Conservation (phyloP, 495 filamentous ascomycete genomes). For the Lophiotrema nucula region DNA sequence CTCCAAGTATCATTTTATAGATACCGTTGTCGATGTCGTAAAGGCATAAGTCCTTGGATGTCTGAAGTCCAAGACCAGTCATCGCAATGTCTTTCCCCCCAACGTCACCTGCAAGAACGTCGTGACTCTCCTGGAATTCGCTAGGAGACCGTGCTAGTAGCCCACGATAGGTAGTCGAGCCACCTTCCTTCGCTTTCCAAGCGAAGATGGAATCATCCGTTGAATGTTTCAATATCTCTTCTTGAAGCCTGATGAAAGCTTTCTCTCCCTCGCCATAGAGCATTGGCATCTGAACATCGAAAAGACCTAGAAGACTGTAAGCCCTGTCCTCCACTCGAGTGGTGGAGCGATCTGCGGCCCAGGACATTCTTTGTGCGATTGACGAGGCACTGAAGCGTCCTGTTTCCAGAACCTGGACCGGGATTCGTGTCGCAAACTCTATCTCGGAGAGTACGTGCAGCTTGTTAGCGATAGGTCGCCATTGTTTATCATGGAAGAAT, state of each 20-base stretch:
- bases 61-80: neutral
- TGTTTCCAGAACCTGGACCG: neutral
- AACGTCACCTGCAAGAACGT: neutral
- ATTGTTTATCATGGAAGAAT: conserved; percentile 4
- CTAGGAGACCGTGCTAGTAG: conserved; percentile 12
- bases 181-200: neutral
- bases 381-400: neutral
- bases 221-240: conserved; percentile 18
- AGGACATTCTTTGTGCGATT: conserved; percentile 18
- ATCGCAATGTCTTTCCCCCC: neutral
- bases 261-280: conserved; percentile 26
- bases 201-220: conserved; percentile 22
- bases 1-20: neutral
- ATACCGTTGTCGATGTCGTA: neutral
- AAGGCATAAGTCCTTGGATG: neutral
- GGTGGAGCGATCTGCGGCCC: conserved; percentile 18
- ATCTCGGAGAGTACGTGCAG: neutral
- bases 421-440: neutral
- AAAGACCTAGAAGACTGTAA: conserved; percentile 19
- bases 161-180: conserved; percentile 1
- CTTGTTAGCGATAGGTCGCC: neutral
- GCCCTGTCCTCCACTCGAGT: conserved; percentile 20
- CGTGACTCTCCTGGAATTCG: conserved; percentile 10
- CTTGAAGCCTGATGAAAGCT: conserved; percentile 19
- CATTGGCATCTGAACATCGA: conserved; percentile 20